Evolutionary conservation across 2,329 filamentous ascomycete genomes (phyloP), one percentile per base, ranked within the genome.

Genomic region (Cercospora janseana): DNA sequence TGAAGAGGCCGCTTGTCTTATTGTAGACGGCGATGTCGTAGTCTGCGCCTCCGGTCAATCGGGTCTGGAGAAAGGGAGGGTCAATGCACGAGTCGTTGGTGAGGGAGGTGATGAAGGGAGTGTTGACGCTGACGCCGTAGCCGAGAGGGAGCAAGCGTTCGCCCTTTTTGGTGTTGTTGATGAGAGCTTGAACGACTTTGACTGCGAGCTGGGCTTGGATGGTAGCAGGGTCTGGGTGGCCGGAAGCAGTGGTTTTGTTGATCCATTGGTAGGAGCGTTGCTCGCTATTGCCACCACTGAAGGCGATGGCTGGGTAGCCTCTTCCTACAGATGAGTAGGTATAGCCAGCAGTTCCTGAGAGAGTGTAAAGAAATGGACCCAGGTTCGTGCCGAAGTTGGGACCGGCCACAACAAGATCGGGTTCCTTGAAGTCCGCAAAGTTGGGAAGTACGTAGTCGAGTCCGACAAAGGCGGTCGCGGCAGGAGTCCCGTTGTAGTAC

Each of bases 401-500:
- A 0, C 80, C 79, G 0, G 75, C 70, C 3, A 82, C 62, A 15
- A 81, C 70, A 2, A 82, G 70, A 46, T 82, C 79, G 0, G 77
- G 76, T 2, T 70, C 69, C n/a, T 62, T 68, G 58, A 77, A 73
- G 59, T 75, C 69, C 54, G 70, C 72, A 60, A 72, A 77, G 10
- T 61, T 66, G 1, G 78, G 78, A 12, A 81, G 68, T 6, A 82
- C 41, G 37, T 48, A 49, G n/a, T 48, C 45, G 4, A 81, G 70
- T 2, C 73, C 78, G 4, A 82, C 76, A 50, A 80, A 76, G 1
- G 76, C 78, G 57, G 75, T 78, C 0, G 78, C 74, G 0, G 76
- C 77, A 0, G 79, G 77, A 0, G 79, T 82, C 16, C 79, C 79
- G 46, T 81, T 79, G 65, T 81, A 82, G 60, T 82, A 81, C 77